A percentile compares a stretch with the other conserved stretches of the same genome.
These are phyloP conservation scores for Lachnellula hyalina DNA, from an alignment of 2,329 filamentous ascomycete genomes.

Conservation along the genomic window DNA sequence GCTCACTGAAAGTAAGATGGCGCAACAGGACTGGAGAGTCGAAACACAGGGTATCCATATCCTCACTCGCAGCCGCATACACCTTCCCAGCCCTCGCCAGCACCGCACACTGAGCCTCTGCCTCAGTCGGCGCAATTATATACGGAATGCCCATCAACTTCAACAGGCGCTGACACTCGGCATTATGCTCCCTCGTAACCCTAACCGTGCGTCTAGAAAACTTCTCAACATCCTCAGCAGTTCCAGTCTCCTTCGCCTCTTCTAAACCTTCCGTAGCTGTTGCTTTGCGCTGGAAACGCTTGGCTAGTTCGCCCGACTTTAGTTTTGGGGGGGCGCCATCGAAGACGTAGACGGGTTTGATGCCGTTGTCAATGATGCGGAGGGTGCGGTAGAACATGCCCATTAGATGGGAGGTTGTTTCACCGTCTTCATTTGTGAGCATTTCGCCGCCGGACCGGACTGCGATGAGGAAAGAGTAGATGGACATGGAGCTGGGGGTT, in stretches of 20 bases:
- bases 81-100: conserved; percentile 90
- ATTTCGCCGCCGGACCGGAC: conserved; percentile 96
- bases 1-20: conserved; percentile 94
- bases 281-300: conserved; percentile 90
- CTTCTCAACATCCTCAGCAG: conserved; percentile 95
- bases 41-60: conserved; percentile 98
- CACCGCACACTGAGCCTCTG: conserved; percentile 91
- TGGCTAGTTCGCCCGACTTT: conserved; percentile 94
- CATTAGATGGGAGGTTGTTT: conserved; percentile 98
- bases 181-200: conserved; percentile 95
- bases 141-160: conserved; percentile 96
- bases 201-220: conserved; percentile 90
- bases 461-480: conserved; percentile 97
- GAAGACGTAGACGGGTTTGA: conserved; percentile 97
- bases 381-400: conserved; percentile 99
- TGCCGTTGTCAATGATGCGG: conserved; percentile 96
- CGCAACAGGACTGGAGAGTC: conserved; percentile 84
- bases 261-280: conserved; percentile 87
- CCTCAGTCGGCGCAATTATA: conserved; percentile 92
- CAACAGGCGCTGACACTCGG: conserved; percentile 83
- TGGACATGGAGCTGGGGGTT: conserved; percentile 79
- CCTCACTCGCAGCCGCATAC: conserved; percentile 92
- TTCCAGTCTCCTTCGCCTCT: conserved; percentile 95
- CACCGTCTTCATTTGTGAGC: conserved; percentile 88
- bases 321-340: conserved; percentile 95